A percentile compares a stretch with the other conserved stretches of the same genome.
These are phyloP conservation scores for Endocladia muricata DNA, from an alignment of 31 red algal genomes.

Conservation along the genomic window DNA sequence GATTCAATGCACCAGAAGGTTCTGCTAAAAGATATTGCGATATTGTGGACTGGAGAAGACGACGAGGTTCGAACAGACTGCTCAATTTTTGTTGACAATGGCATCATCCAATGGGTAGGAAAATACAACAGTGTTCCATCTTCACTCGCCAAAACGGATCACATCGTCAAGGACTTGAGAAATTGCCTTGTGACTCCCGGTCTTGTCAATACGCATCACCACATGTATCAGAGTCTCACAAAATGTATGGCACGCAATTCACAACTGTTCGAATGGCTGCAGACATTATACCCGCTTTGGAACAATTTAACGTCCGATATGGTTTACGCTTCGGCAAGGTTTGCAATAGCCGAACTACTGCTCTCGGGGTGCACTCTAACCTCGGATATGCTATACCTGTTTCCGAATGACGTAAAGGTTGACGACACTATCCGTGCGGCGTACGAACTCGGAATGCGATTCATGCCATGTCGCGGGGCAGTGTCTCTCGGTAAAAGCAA, in stretches of 20 bases:
- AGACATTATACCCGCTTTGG: constrained; percentile 82
- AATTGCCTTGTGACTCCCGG: constrained; percentile 81
- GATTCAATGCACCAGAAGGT: constrained; percentile 7
- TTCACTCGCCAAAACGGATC: constrained; percentile 18
- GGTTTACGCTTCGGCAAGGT: constrained; percentile 60
- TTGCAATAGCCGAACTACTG: constrained; percentile 87
- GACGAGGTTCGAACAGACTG: constrained; percentile 30
- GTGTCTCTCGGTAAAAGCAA: constrained; percentile 38
- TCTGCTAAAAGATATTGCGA: constrained; percentile 48
- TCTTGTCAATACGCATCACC: constrained; percentile 96
- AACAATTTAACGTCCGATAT: constrained; percentile 56
- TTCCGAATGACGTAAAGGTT: constrained; percentile 37
- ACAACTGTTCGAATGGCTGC: constrained; percentile 80
- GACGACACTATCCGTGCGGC: constrained; percentile 58
- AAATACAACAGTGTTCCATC: constrained; percentile 28
- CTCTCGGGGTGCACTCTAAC: constrained; percentile 67
- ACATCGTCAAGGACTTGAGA: constrained; percentile 57
- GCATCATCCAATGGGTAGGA: constrained; percentile 58
- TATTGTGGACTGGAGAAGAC: constrained; percentile 55
- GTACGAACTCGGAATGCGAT: constrained; percentile 53
- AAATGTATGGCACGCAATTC: constrained; percentile 75
- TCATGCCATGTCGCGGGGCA: constrained; percentile 56
- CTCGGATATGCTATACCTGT: constrained; percentile 53
- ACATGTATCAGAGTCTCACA: constrained; percentile 87
- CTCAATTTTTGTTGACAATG: constrained; percentile 50